Evolutionary conservation across 768 basidiomycete species (phyloP).

Genomic region (Mycena kentingensis): DNA sequence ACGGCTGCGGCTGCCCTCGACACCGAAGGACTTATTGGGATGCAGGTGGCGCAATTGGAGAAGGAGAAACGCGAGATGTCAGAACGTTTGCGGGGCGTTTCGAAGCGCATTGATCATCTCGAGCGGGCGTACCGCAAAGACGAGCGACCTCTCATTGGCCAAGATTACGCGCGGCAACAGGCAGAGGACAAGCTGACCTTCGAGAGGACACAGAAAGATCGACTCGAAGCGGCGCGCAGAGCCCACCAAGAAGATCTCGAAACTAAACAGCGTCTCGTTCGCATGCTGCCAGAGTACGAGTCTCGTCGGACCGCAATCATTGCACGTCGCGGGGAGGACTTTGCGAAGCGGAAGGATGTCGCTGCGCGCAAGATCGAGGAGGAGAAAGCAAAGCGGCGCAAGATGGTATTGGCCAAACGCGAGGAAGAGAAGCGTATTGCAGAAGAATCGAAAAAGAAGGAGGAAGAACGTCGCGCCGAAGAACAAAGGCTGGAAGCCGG

Average conservation of each 20-base stretch:
- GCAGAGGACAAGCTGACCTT: constrained; percentile 71
- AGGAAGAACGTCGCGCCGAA: constrained; percentile 52
- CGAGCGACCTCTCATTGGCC: constrained; percentile 79
- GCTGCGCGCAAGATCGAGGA: constrained; percentile 75
- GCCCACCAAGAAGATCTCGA: constrained; percentile 68
- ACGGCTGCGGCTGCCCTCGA: constrained; percentile 81
- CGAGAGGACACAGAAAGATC: constrained; percentile 57
- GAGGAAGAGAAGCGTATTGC: constrained; percentile 56
- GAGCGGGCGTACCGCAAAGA: constrained; percentile 95
- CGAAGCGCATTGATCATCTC: constrained; percentile 92
- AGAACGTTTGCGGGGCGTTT: constrained; percentile 76
- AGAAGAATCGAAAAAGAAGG: constrained; percentile 46
- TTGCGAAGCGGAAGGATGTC: constrained; percentile 53
- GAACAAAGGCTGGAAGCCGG: constrained; percentile 52
- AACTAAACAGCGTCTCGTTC: constrained; percentile 71
- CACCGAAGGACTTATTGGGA: constrained; percentile 81
- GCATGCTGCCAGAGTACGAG: constrained; percentile 74
- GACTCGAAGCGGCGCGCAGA: constrained; percentile 54
- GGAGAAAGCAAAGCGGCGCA: constrained; percentile 77
- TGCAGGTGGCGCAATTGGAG: constrained; percentile 94
- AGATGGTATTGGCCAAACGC: constrained; percentile 55
- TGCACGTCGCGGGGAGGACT: constrained; percentile 64
- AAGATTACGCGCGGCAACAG: constrained; percentile 89
- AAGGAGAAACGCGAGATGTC: constrained; percentile 91
- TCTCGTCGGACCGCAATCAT: constrained; percentile 54